Conservation (phyloP, 306 rosid genomes). For the Prunus padus region DNA sequence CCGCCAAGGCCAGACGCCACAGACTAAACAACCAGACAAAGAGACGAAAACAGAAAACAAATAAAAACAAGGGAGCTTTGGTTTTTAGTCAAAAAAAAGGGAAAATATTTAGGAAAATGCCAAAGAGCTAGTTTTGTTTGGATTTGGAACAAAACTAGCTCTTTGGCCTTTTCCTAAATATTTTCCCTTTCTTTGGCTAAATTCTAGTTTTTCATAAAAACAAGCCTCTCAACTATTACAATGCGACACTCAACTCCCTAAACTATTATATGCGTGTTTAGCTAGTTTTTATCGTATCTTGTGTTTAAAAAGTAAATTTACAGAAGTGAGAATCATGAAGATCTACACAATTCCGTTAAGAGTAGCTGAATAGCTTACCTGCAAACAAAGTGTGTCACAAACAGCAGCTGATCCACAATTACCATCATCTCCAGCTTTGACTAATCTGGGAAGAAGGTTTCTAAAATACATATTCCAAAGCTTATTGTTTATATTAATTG, state of each 20-base stretch:
- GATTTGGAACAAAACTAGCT: no score
- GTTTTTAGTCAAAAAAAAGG: no score
- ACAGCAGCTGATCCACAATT: constrained; percentile 53
- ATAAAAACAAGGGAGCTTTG: constrained; percentile 1
- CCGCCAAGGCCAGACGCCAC: not conserved
- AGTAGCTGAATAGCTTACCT: constrained; percentile 35
- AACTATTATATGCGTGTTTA: not conserved
- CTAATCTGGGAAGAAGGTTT: constrained; percentile 58
- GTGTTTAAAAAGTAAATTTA: not conserved
- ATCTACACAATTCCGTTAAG: not conserved
- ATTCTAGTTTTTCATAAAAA: no score
- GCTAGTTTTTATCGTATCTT: not conserved
- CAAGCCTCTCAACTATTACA: not conserved
- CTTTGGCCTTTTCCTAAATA: no score
- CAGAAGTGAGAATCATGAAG: not conserved
- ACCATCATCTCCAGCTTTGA: constrained; percentile 44
- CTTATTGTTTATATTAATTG: constrained; percentile 48
- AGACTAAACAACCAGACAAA: not conserved
- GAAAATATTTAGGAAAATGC: no score
- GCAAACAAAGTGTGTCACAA: constrained; percentile 62
- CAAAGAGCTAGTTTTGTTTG: no score
- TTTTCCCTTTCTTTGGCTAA: no score
- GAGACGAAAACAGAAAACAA: not conserved
- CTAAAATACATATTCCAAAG: constrained; percentile 52
- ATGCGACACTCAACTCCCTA: not conserved